These are phyloP conservation scores for Pulveroboletus sp. DNA, from an alignment of 768 basidiomycete species.

Conservation along the genomic window DNA sequence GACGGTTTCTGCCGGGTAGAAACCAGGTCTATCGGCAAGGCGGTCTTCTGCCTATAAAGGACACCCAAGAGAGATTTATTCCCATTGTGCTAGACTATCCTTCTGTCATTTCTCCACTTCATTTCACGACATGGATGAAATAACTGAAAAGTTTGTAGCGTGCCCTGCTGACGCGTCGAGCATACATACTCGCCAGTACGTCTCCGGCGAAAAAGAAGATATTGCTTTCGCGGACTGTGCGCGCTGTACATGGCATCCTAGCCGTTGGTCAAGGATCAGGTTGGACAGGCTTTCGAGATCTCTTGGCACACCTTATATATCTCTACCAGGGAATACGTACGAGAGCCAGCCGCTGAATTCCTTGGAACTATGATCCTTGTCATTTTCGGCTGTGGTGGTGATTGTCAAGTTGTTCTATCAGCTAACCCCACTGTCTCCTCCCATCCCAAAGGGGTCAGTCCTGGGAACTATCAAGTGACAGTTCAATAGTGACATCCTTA, in stretches of 20 bases:
- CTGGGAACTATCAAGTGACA: neutral
- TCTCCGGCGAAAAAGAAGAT: neutral
- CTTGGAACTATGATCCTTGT: constrained; percentile 54
- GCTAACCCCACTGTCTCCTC: constrained; percentile 40
- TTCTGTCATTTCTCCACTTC: neutral
- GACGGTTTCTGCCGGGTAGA: neutral
- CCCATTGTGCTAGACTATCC: neutral
- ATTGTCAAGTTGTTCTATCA: constrained; percentile 54
- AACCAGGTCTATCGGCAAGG: neutral
- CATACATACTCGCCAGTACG: constrained; percentile 5
- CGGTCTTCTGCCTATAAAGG: constrained; percentile 20
- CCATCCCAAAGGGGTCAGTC: constrained; percentile 52
- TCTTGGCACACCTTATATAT: neutral
- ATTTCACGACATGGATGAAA: constrained; percentile 18
- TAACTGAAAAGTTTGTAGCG: constrained; percentile 8
- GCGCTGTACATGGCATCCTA: constrained; percentile 39
- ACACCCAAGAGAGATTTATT: neutral
- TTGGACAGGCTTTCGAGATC: constrained; percentile 17
- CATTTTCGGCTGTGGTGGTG: constrained; percentile 54
- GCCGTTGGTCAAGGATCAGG: constrained; percentile 55
- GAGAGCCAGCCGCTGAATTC: constrained; percentile 63
- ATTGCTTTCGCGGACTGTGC: constrained; percentile 27
- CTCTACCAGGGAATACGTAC: constrained; percentile 36
- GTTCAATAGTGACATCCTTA: neutral
- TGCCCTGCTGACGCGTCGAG: constrained; percentile 21